A percentile compares a stretch with the other conserved stretches of the same genome.
phyloP scores from a whole-genome alignment of 2,329 filamentous ascomycete genomes.

The Neocatenulostroma microsporum region DNA sequence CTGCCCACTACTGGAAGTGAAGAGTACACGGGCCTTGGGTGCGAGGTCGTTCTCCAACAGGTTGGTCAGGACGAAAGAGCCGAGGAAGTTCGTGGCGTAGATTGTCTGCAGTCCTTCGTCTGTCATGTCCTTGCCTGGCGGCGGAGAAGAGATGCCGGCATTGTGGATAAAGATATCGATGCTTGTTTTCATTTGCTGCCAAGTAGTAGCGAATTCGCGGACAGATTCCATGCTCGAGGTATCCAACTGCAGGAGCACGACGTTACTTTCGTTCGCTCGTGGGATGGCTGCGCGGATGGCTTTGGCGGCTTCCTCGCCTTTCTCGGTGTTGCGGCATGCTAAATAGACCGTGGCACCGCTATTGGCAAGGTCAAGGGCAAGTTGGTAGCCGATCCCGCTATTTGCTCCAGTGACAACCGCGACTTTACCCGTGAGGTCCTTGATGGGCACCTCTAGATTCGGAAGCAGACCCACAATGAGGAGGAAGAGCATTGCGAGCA shows the following conservation, averaged over 20 bases:
- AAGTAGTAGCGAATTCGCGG: constrained; percentile 17
- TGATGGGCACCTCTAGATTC: neutral
- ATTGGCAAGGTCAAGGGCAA: constrained; percentile 9
- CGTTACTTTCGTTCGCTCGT: too few species aligned
- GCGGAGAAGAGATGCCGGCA: constrained; percentile 25
- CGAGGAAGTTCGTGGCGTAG: constrained; percentile 19
- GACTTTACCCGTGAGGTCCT: constrained; percentile 3
- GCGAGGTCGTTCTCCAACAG: constrained; percentile 15
- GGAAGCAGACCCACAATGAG: neutral
- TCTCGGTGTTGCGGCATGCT: constrained; percentile 8
- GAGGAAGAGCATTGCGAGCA: neutral
- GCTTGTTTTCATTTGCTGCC: constrained; percentile 9
- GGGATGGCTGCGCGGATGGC: too few species aligned
- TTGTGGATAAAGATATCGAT: constrained; percentile 33
- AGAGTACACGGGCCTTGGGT: constrained; percentile 13
- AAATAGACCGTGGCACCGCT: constrained; percentile 8
- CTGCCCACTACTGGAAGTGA: constrained; percentile 13
- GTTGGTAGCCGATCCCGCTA: constrained; percentile 14
- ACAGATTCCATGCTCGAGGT: constrained; percentile 11
- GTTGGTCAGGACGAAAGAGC: constrained; percentile 17
- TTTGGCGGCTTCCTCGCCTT: constrained; percentile 7
- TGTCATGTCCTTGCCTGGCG: constrained; percentile 8
- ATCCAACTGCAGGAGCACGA: constrained; percentile 11
- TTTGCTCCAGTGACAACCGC: constrained; percentile 16
- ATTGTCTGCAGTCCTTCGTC: constrained; percentile 14